Conservation (phyloP, 2,329 filamentous ascomycete species). For the Colletotrichum falcatum region DNA sequence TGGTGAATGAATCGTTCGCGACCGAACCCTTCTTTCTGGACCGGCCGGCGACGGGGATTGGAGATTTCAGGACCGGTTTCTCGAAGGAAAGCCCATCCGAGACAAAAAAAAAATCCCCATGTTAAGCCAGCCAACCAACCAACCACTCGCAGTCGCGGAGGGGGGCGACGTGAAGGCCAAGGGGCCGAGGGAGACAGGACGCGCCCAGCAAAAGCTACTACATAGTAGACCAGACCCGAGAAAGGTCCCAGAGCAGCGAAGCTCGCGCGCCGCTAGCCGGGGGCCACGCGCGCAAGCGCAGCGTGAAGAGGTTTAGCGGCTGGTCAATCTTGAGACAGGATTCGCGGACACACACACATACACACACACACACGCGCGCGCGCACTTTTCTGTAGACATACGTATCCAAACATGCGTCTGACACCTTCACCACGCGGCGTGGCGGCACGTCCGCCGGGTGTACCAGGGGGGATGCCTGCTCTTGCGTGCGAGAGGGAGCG, state of each 20-base stretch:
- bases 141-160: no score
- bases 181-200: neutral
- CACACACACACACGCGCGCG: neutral
- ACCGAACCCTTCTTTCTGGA: neutral
- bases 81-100: neutral
- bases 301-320: conserved; percentile 1
- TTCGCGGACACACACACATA: no score
- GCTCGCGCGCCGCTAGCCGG: neutral
- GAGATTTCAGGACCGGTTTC: conserved; percentile 6
- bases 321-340: neutral
- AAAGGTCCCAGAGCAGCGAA: neutral
- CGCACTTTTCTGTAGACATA: neutral
- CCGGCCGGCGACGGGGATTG: neutral
- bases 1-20: neutral
- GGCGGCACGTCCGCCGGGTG: conserved; percentile 9
- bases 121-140: no score
- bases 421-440: conserved; percentile 15
- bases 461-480: neutral
- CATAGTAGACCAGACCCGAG: no score
- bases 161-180: no score
- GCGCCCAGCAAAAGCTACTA: neutral
- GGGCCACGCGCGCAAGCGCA: conserved; percentile 6
- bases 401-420: neutral
- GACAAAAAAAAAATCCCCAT: neutral
- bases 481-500: conserved; percentile 15